Evolutionary conservation across 2,329 filamentous ascomycete genomes (phyloP).

Genomic region (Microsporum ferrugineum): DNA sequence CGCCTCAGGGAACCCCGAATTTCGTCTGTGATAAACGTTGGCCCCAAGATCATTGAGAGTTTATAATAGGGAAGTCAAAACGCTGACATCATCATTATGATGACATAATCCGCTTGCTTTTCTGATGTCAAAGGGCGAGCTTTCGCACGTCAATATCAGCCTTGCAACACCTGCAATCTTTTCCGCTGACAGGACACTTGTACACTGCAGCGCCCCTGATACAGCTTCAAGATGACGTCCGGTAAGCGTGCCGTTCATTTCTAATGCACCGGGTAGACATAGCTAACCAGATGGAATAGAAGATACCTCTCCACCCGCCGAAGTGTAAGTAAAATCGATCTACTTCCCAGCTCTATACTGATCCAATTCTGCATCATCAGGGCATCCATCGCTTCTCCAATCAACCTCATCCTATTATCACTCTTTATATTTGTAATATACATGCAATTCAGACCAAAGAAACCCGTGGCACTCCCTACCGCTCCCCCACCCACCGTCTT

Average conservation of each 20-base stretch:
- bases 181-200: neutral
- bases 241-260: neutral
- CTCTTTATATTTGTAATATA: conserved; percentile 48
- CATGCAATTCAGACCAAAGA: conserved; percentile 46
- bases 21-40: too few species aligned
- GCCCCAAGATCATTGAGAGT: too few species aligned
- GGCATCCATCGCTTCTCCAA: conserved; percentile 45
- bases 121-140: neutral
- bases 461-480: conserved; percentile 41
- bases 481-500: conserved; percentile 62
- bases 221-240: neutral
- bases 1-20: too few species aligned
- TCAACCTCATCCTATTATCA: conserved; percentile 50
- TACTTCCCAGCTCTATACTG: conserved; percentile 3
- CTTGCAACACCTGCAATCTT: neutral
- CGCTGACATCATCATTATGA: neutral
- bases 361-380: conserved; percentile 23
- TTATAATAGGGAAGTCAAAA: too few species aligned
- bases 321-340: conserved; percentile 10
- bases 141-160: neutral
- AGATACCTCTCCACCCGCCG: conserved; percentile 8
- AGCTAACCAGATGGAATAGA: neutral
- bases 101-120: neutral
- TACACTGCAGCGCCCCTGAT: neutral
- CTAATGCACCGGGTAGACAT: neutral